phyloP scores from a whole-genome alignment of 768 basidiomycete genomes.

The Amanita jacksonii region DNA sequence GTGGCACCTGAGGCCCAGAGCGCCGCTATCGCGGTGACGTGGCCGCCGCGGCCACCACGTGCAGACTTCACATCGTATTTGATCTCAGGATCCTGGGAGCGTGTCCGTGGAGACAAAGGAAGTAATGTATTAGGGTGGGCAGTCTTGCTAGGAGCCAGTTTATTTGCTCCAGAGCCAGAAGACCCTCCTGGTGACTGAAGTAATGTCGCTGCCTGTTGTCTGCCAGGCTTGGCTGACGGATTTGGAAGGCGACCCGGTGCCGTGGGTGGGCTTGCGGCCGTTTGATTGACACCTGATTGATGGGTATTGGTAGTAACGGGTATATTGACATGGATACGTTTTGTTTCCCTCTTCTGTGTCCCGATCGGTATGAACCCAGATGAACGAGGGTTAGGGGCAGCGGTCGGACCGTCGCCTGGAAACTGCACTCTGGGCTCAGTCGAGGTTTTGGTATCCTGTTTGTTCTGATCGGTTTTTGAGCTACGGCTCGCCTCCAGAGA shows the following conservation, averaged over 20 bases:
- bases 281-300: slow-evolving; percentile 5
- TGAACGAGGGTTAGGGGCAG: slow-evolving; percentile 59
- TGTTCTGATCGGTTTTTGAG: too few species aligned
- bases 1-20: slow-evolving; percentile 57
- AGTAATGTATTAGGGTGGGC: slow-evolving; percentile 22
- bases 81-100: slow-evolving; percentile 38
- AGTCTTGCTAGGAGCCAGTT: slow-evolving; percentile 12
- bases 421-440: not conserved
- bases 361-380: slow-evolving; percentile 67
- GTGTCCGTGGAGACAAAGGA: slow-evolving; percentile 18
- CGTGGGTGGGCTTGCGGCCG: not conserved
- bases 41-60: slow-evolving; percentile 67
- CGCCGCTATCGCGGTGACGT: slow-evolving; percentile 62
- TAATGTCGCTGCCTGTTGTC: too few species aligned
- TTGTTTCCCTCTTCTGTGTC: slow-evolving; percentile 35
- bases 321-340: not conserved
- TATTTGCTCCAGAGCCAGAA: too few species aligned
- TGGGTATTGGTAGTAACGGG: slow-evolving; percentile 5
- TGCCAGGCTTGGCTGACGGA: too few species aligned
- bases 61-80: slow-evolving; percentile 72
- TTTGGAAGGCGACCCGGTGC: not conserved
- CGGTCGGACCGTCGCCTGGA: slow-evolving; percentile 20
- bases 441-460: too few species aligned
- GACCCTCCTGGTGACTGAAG: too few species aligned
- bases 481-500: too few species aligned